Evolutionary conservation across 2,329 filamentous ascomycete species (phyloP).

Genomic region (Dichotomopilus funicola): DNA sequence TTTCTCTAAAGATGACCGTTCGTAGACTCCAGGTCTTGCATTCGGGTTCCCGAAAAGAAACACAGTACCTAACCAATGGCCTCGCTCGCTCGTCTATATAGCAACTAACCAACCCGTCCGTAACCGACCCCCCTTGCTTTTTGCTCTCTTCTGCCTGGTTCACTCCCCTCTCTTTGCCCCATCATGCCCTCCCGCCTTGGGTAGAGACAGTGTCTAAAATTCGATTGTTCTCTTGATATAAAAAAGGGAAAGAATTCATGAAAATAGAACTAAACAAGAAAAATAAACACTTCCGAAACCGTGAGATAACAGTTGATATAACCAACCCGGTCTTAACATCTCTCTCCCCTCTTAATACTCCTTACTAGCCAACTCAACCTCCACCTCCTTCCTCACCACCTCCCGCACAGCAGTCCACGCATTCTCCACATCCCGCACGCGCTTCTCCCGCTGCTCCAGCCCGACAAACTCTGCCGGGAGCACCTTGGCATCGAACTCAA

Average conservation of each 20-base stretch:
- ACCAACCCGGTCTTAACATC: neutral
- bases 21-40: neutral
- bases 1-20: neutral
- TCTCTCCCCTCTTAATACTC: neutral
- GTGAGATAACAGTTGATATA: too few relatives aligned
- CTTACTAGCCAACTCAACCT: constrained; percentile 45
- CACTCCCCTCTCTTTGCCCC: too few relatives aligned
- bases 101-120: too few relatives aligned
- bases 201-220: too few relatives aligned
- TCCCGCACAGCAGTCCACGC: constrained; percentile 70
- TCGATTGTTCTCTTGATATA: too few relatives aligned
- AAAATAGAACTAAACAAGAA: too few relatives aligned
- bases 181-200: too few relatives aligned
- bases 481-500: constrained; percentile 67
- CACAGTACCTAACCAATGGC: neutral
- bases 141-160: too few relatives aligned
- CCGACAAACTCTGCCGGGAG: constrained; percentile 77
- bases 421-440: constrained; percentile 62
- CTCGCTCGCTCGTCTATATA: too few relatives aligned
- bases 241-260: too few relatives aligned
- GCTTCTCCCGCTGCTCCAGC: constrained; percentile 66
- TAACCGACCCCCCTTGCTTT: too few relatives aligned
- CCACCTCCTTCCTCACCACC: constrained; percentile 69
- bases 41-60: neutral
- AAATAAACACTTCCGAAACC: too few relatives aligned